A percentile compares a stretch with the other conserved stretches of the same genome.
These are phyloP conservation scores for Coemansia sp. DNA, from an alignment of 192 early-diverging fungal species.

Conservation along the genomic window DNA sequence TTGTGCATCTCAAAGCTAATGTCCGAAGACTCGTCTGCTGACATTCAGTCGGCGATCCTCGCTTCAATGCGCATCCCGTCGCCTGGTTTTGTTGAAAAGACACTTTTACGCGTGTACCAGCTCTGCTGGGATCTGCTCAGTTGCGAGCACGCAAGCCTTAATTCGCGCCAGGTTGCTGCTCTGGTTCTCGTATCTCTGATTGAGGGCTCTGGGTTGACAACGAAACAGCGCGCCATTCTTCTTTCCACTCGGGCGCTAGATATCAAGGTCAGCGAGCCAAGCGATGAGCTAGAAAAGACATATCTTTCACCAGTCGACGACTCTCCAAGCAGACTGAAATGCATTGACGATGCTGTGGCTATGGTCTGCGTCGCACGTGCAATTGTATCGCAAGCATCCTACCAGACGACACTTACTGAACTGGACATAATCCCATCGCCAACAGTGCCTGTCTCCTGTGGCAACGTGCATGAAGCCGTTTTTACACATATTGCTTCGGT, in stretches of 20 bases:
- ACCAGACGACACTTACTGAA: constrained; percentile 31
- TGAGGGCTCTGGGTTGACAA: constrained; percentile 32
- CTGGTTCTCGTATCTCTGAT: constrained; percentile 44
- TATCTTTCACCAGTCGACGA: constrained; percentile 20
- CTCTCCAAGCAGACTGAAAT: constrained; percentile 15
- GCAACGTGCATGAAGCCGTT: constrained; percentile 60
- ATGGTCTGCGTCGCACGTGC: constrained; percentile 55
- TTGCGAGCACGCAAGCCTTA: constrained; percentile 31
- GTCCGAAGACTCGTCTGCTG: constrained; percentile 3
- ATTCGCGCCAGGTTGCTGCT: constrained; percentile 48
- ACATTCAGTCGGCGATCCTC: constrained; percentile 24
- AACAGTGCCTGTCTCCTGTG: constrained; percentile 14
- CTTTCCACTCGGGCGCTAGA: constrained; percentile 30
- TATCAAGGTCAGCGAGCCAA: constrained; percentile 9
- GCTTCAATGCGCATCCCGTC: constrained; percentile 36
- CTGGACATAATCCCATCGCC: constrained; percentile 25
- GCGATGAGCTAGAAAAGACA: background rate
- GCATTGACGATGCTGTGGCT: constrained; percentile 49
- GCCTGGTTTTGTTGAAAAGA: constrained; percentile 24
- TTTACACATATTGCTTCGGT: constrained; percentile 64
- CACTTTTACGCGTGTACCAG: constrained; percentile 22
- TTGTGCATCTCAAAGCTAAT: constrained; percentile 37
- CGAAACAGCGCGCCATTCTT: constrained; percentile 12
- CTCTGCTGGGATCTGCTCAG: constrained; percentile 40
- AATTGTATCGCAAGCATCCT: constrained; percentile 35